A percentile compares a stretch with the other conserved stretches of the same genome.
These are phyloP conservation scores for Porphyrellus cyaneotinctus DNA, from an alignment of 768 basidiomycete genomes.

Conservation along the genomic window DNA sequence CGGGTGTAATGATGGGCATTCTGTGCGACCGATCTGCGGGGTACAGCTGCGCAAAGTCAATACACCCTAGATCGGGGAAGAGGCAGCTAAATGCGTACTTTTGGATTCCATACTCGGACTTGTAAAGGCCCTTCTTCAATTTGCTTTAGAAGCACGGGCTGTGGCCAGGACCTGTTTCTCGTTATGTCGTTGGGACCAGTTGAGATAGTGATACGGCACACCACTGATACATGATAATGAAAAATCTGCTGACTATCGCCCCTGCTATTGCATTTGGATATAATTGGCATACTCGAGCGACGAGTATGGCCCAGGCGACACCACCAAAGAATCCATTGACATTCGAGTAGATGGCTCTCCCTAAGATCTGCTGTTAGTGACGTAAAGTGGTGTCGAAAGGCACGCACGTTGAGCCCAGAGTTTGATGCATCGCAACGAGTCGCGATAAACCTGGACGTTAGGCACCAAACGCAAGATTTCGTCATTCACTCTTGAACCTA, in stretches of 20 bases:
- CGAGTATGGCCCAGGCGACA: conserved; percentile 97
- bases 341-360: conserved; percentile 95
- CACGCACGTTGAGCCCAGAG: conserved; percentile 92
- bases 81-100: conserved; percentile 41
- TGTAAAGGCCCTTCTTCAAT: conserved; percentile 93
- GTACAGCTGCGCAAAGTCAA: conserved; percentile 58
- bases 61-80: no score
- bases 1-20: conserved; percentile 99
- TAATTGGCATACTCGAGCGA: conserved; percentile 98
- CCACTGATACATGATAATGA: conserved; percentile 98
- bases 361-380: conserved; percentile 38
- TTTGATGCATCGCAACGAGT: conserved; percentile 92
- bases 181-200: conserved; percentile 5
- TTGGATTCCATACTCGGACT: conserved; percentile 97
- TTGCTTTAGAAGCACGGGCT: conserved; percentile 94
- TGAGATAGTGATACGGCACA: conserved; percentile 34
- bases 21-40: conserved; percentile 90
- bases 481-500: conserved; percentile 93
- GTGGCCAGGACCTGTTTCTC: conserved; percentile 87
- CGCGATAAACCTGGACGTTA: conserved; percentile 90
- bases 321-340: conserved; percentile 97
- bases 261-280: conserved; percentile 95
- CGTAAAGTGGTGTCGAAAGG: neutral
- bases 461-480: conserved; percentile 94
- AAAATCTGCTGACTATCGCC: conserved; percentile 95